Percentiles rank a stretch among this genome's conserved stretches.
phyloP scores from a whole-genome alignment of 768 basidiomycete genomes.

The Leccinum arenicola region DNA sequence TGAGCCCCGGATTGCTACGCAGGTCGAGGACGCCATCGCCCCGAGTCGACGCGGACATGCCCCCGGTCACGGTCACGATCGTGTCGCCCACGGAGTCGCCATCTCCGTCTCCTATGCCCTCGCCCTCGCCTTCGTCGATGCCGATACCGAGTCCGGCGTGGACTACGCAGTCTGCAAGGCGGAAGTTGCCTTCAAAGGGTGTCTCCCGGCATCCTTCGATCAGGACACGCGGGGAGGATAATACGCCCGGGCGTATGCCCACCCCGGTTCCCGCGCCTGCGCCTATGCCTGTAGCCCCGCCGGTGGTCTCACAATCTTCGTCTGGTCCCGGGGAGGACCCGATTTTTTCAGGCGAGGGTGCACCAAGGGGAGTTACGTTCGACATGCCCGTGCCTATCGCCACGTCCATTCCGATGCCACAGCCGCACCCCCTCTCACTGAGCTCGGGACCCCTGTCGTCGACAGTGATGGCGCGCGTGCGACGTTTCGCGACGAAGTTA shows the following conservation, averaged over 20 bases:
- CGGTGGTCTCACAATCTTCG: background rate
- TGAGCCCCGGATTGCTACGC: slow-evolving; percentile 1
- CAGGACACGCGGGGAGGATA: background rate
- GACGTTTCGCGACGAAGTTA: slow-evolving; percentile 34
- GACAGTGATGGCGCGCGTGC: slow-evolving; percentile 34
- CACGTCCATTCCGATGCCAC: background rate
- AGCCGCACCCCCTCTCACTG: background rate
- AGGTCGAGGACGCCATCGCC: background rate
- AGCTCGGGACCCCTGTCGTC: slow-evolving; percentile 7
- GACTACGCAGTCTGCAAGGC: slow-evolving; percentile 5
- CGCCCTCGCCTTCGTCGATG: background rate
- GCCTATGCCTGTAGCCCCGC: background rate
- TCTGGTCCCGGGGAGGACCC: background rate
- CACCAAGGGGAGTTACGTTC: background rate
- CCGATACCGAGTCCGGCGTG: background rate
- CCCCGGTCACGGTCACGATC: slow-evolving; percentile 12
- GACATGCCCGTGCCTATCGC: slow-evolving; percentile 6
- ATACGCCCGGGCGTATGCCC: background rate
- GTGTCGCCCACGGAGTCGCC: slow-evolving; percentile 17
- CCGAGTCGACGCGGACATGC: background rate
- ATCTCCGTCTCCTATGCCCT: slow-evolving; percentile 2
- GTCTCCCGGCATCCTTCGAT: background rate
- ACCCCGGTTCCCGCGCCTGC: background rate
- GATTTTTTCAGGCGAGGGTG: too few relatives aligned
- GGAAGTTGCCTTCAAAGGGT: background rate